A percentile compares a stretch with the other conserved stretches of the same genome.
Conservation (phyloP, 2,329 filamentous ascomycete genomes). For the Lithohypha guttulata region DNA sequence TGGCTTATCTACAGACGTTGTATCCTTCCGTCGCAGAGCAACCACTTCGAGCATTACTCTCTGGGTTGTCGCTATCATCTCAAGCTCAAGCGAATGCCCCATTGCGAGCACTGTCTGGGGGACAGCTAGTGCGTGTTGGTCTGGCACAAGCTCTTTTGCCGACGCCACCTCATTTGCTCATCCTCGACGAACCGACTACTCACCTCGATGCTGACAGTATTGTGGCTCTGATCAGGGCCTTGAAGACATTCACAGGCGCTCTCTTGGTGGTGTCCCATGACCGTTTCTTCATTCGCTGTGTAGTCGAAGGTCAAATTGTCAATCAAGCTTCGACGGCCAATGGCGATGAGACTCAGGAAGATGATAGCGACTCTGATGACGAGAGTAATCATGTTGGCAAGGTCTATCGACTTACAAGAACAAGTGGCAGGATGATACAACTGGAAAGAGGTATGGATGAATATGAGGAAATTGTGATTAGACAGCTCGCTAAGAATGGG, state of each 20-base stretch:
- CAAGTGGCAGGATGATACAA: slow-evolving; percentile 38
- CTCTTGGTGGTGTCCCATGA: slow-evolving; percentile 72
- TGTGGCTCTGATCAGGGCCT: slow-evolving; percentile 54
- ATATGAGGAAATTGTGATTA: slow-evolving; percentile 55
- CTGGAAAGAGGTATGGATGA: slow-evolving; percentile 52
- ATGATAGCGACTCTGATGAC: slow-evolving; percentile 29
- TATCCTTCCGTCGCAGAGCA: slow-evolving; percentile 47
- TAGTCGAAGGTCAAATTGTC: slow-evolving; percentile 51
- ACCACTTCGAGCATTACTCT: slow-evolving; percentile 55
- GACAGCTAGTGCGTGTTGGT: slow-evolving; percentile 59
- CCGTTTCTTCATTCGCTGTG: slow-evolving; percentile 65
- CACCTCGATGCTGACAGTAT: slow-evolving; percentile 79
- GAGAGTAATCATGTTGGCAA: slow-evolving; percentile 33
- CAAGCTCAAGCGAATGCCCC: slow-evolving; percentile 63
- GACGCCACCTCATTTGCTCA: slow-evolving; percentile 55
- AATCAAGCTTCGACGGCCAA: slow-evolving; percentile 17
- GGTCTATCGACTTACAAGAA: slow-evolving; percentile 51
- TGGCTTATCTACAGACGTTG: not conserved
- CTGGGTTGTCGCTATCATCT: slow-evolving; percentile 59
- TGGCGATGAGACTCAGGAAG: slow-evolving; percentile 30
- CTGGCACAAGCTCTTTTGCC: slow-evolving; percentile 59
- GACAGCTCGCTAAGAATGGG: slow-evolving; percentile 41
- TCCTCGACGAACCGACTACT: slow-evolving; percentile 74
- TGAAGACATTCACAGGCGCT: slow-evolving; percentile 61
- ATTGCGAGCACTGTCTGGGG: slow-evolving; percentile 62